Base-by-base conservation (phyloP, 345 rosid genomes). In the Excoecaria agallocha region DNA sequence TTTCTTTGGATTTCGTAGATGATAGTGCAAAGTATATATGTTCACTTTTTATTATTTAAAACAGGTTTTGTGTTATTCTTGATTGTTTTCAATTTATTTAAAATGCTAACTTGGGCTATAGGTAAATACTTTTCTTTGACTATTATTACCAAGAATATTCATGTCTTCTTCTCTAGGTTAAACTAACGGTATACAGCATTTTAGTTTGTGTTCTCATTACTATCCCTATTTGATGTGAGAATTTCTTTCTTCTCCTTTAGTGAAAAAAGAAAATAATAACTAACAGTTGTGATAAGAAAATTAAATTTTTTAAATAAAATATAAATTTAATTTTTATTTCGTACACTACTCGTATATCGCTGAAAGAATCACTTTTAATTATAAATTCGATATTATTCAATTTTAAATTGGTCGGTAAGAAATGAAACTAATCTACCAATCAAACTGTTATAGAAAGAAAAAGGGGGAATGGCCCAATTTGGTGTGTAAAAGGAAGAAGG, bases 21-120 rank as follows among this genome's bases (percentile, higher is more conserved):
- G 56, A 69, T 70, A 71, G 84, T 81, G 81, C 92, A 92, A 92
- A 89, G 98, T 83, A 94, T 91, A 92, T 91, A 87, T 82, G 74
- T 68, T 16, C 81, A 61, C 10, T 10, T 37, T n/a, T 63, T n/a
- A 39, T 64, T 39, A 2, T 6, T 38, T 25, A 60, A 38, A 10
- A 0, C 13, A 38, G n/a, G n/a, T 25, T 46, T 30, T 38, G 51
- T 43, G 49, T 30, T 5, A 15, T 64, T 19, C 57, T 58, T 30
- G 1, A 17, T 16, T 15, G 37, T 64, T 77, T 67, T 56, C 25
- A 71, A 6, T 25, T 6, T 11, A 12, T 22, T 71, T 20, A 2
- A 5, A 50, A 11, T 70, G 71, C 73, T 70, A 61, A 74, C 73
- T 72, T 76, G 81, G 19, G n/a, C 38, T 59, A 22, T 19, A 25